Evolutionary conservation across 345 rosid species (phyloP).

Genomic region (Erodium maritimum): DNA sequence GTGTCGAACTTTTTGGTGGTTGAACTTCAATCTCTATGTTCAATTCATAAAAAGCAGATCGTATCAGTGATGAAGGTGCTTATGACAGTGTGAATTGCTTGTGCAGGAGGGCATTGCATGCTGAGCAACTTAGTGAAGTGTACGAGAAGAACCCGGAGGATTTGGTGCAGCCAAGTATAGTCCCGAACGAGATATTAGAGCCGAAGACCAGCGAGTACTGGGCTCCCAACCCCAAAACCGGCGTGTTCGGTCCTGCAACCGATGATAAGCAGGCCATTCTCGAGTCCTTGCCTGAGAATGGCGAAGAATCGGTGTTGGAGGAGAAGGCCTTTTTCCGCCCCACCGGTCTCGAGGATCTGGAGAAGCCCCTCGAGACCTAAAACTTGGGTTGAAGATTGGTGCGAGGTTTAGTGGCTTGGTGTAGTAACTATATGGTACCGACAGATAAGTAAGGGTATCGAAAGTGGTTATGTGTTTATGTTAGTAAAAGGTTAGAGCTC

Average conservation of each 20-base stretch:
- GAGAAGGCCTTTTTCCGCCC: constrained; percentile 93
- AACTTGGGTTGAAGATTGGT: too few species aligned
- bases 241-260: constrained; percentile 64
- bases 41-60: too few species aligned
- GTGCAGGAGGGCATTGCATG: too few species aligned
- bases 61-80: too few species aligned
- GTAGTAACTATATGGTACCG: too few species aligned
- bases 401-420: too few species aligned
- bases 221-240: constrained; percentile 81
- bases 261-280: constrained; percentile 16
- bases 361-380: constrained; percentile 33
- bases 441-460: too few species aligned
- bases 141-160: constrained; percentile 83
- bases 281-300: background rate
- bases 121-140: constrained; percentile 3
- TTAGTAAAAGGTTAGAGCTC: too few species aligned
- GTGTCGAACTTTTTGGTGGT: too few species aligned
- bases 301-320: constrained; percentile 32
- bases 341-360: constrained; percentile 64
- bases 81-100: too few species aligned
- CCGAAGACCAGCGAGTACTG: constrained; percentile 62
- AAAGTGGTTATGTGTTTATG: too few species aligned
- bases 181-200: constrained; percentile 56
- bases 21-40: too few species aligned
- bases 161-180: constrained; percentile 32